A percentile compares a stretch with the other conserved stretches of the same genome.
Evolutionary conservation across 2,329 filamentous ascomycete genomes (phyloP).

Genomic region (Sporothrix sp.): DNA sequence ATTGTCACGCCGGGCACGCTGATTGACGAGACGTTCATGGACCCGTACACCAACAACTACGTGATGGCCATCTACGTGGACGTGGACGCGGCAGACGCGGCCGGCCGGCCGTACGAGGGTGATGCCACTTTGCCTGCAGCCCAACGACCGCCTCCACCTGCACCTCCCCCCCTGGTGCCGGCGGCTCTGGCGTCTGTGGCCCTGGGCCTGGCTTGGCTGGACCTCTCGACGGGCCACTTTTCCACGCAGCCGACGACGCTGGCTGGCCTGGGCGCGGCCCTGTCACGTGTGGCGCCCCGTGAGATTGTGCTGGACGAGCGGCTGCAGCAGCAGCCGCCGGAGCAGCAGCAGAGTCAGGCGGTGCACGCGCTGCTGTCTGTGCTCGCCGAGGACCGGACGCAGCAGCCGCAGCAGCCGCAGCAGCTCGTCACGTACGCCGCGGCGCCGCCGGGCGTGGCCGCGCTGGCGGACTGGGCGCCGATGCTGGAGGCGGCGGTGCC

Average conservation of each 20-base stretch:
- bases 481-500: slow-evolving; percentile 69
- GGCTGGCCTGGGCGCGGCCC: slow-evolving; percentile 62
- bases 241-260: slow-evolving; percentile 70
- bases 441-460: slow-evolving; percentile 24
- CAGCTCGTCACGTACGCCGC: slow-evolving; percentile 66
- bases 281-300: slow-evolving; percentile 72
- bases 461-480: slow-evolving; percentile 51
- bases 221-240: slow-evolving; percentile 91
- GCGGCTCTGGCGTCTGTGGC: slow-evolving; percentile 14
- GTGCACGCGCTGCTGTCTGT: slow-evolving; percentile 53
- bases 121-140: slow-evolving; percentile 4
- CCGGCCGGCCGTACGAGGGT: slow-evolving; percentile 1
- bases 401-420: slow-evolving; percentile 15
- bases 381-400: slow-evolving; percentile 54
- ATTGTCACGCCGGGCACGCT: slow-evolving; percentile 91
- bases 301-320: slow-evolving; percentile 72
- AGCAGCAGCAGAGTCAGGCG: slow-evolving; percentile 22
- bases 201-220: slow-evolving; percentile 84
- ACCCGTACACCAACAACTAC: slow-evolving; percentile 89
- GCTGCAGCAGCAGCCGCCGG: slow-evolving; percentile 30
- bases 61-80: slow-evolving; percentile 65
- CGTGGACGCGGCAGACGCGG: not conserved
- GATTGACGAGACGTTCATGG: slow-evolving; percentile 96
- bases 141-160: not conserved
- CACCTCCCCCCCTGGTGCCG: not conserved